phyloP scores from a whole-genome alignment of 352 stramenopile species.

The Phytopythium chamaehyphon region DNA sequence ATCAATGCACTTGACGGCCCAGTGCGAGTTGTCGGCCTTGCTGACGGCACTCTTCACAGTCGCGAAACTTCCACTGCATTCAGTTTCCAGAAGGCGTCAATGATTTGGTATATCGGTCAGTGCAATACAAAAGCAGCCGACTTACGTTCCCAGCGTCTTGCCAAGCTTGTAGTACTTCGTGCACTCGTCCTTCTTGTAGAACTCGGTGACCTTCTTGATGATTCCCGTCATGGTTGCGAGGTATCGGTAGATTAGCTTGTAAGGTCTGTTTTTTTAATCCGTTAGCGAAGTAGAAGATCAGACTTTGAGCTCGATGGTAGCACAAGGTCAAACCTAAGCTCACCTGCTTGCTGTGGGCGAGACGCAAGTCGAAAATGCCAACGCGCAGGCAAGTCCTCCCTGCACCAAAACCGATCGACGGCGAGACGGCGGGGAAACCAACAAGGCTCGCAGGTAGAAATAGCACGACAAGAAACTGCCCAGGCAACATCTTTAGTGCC shows the following conservation, averaged over 20 bases:
- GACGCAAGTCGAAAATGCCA: conserved; percentile 4
- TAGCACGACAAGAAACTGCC: conserved; percentile 2
- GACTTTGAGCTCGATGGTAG: no score
- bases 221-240: conserved; percentile 55
- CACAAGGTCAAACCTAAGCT: background rate
- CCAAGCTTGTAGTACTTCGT: conserved; percentile 89
- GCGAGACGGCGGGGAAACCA: conserved; percentile 3
- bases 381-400: background rate
- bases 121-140: background rate
- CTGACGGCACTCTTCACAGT: conserved; percentile 81
- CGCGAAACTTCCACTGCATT: conserved; percentile 71
- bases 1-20: conserved; percentile 86
- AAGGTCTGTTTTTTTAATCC: background rate
- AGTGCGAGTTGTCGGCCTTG: conserved; percentile 72
- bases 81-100: background rate
- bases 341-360: conserved; percentile 3
- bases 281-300: no score
- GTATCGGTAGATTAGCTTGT: background rate
- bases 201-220: conserved; percentile 85
- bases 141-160: conserved; percentile 86
- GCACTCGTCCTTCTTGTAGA: conserved; percentile 87
- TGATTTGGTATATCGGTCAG: no score
- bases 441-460: background rate
- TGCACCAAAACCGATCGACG: background rate
- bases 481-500: background rate